These are phyloP conservation scores for Yamadazyma sp. DNA, from an alignment of 1,139 yeast genomes.

Conservation along the genomic window DNA sequence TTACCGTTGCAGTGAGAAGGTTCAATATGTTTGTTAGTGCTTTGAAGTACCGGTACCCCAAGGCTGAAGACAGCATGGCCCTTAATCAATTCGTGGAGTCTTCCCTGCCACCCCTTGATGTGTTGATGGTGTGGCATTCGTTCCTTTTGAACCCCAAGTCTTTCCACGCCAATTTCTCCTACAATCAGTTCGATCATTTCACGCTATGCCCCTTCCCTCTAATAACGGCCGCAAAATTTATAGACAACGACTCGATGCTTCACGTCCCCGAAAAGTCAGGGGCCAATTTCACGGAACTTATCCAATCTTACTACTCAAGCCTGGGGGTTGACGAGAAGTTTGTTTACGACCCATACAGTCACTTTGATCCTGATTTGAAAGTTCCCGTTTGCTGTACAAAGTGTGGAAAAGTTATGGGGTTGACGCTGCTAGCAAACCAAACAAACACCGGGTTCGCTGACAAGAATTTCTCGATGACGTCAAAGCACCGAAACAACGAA, in stretches of 20 bases:
- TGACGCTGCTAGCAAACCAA: background rate
- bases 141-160: slow-evolving; percentile 20
- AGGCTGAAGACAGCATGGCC: background rate
- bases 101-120: slow-evolving; percentile 34
- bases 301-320: slow-evolving; percentile 2
- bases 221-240: slow-evolving; percentile 18
- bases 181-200: slow-evolving; percentile 22
- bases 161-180: slow-evolving; percentile 27
- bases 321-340: slow-evolving; percentile 4
- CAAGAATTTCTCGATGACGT: background rate
- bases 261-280: slow-evolving; percentile 2
- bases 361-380: slow-evolving; percentile 6
- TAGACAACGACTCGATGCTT: slow-evolving; percentile 17
- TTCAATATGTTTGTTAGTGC: slow-evolving; percentile 29
- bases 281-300: background rate
- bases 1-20: slow-evolving; percentile 29
- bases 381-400: slow-evolving; percentile 19
- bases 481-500: background rate
- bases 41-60: slow-evolving; percentile 8
- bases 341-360: slow-evolving; percentile 6
- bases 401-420: slow-evolving; percentile 11
- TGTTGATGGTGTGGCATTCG: slow-evolving; percentile 42
- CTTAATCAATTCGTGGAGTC: background rate
- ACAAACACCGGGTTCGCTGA: background rate
- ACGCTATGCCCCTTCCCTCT: slow-evolving; percentile 30